These are phyloP conservation scores for Debaryomyces sp. DNA, from an alignment of 1,139 yeast species.

Conservation along the genomic window DNA sequence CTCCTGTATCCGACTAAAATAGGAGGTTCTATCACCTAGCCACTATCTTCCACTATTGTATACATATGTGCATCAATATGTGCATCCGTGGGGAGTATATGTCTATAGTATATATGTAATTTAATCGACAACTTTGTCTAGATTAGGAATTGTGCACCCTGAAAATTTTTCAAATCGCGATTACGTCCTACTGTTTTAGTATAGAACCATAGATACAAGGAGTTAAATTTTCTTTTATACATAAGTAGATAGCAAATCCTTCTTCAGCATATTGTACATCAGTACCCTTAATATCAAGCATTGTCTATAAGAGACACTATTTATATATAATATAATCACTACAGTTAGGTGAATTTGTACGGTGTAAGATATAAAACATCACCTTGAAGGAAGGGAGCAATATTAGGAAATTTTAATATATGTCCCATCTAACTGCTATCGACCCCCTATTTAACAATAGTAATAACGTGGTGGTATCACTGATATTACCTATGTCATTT, in stretches of 20 bases:
- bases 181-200: not conserved
- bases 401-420: not conserved
- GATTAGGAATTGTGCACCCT: conserved; percentile 2
- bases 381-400: not conserved
- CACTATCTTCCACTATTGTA: not conserved
- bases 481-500: conserved; percentile 3
- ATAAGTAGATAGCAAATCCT: not conserved
- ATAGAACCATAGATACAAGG: not conserved
- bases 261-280: not conserved
- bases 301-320: not conserved
- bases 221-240: not conserved
- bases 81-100: not conserved
- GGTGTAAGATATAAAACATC: not conserved
- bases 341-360: not conserved
- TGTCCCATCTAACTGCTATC: not conserved
- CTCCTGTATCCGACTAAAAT: not conserved
- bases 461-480: not conserved
- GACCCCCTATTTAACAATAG: conserved; percentile 1
- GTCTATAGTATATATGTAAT: not conserved
- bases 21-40: not conserved
- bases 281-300: not conserved
- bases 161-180: conserved; percentile 8
- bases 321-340: not conserved
- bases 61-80: not conserved
- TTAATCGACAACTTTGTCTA: not conserved